Evolutionary conservation across 768 basidiomycete species (phyloP), one percentile per base, ranked within the genome.

Genomic region (Suillus subaureus): DNA sequence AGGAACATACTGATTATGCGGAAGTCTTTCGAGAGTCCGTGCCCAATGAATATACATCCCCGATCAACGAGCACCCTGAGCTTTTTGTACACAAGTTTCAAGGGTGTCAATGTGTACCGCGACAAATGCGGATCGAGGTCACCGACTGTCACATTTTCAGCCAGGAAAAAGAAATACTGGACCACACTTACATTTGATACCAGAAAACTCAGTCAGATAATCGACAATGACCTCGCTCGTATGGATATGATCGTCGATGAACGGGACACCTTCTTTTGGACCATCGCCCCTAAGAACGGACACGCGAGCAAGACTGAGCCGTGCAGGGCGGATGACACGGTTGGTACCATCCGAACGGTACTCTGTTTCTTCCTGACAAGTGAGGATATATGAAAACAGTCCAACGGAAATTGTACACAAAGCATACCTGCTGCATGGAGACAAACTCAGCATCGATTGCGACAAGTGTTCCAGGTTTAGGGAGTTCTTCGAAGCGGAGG

Each of bases 51-150:
- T 65, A 95, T 92, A 73, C 97, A 99, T 6, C 96, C 96, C 28
- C 90, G 84, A 74, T 99, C 97, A 23, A 99, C 96, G 6, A 99
- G 82, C 23, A 96, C 78, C 2, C 97, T 88, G 15, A 99, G 81
- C 75, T 99, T 99, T 83, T 99, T 99, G 81, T 99, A 99, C 2
- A 96, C 97, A n/a, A 97, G 85, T 73, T 99, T 99, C 65, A 98
- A 80, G 0, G 97, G 97, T 2, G 97, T 97, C 55, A 99, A 82
- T 0, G 96, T 97, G 74, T 97, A 87, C 7, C 85, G 86, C 2
- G 96, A 96, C 45, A 87, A 79, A 63, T 85, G 81, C 11, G 93
- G 93, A 73, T 99, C 95, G 61, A 99, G 82, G 74, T 99, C 97
- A 12, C 97, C 97, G 68, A 87, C 97, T 99, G 72, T 57, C 55